Conservation (phyloP, 768 basidiomycete genomes). For the Amanita exitialis region DNA sequence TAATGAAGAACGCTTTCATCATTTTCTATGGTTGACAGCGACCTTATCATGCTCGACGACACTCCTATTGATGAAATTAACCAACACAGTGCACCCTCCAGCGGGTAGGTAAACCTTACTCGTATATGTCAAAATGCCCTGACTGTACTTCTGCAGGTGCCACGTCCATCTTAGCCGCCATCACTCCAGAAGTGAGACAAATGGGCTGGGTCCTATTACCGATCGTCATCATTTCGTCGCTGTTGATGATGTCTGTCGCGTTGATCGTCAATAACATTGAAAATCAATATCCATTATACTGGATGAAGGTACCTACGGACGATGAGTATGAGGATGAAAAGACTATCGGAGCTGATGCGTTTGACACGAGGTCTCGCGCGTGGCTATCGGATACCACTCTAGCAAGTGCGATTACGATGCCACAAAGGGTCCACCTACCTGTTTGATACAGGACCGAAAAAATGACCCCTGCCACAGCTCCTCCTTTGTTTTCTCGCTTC, state of each 20-base stretch:
- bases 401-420: background rate
- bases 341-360: background rate
- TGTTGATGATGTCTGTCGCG: constrained; percentile 32
- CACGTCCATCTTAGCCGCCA: constrained; percentile 40
- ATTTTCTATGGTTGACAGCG: constrained; percentile 40
- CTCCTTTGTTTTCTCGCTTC: background rate
- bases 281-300: constrained; percentile 38
- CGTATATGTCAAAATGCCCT: background rate
- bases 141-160: constrained; percentile 23
- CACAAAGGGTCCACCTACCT: background rate
- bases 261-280: constrained; percentile 42
- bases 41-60: constrained; percentile 32
- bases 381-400: background rate
- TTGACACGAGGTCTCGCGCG: background rate
- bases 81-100: constrained; percentile 42
- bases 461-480: background rate
- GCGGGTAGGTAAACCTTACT: constrained; percentile 24
- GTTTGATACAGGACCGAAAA: background rate
- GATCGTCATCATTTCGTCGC: constrained; percentile 37
- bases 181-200: constrained; percentile 28
- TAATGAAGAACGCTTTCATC: constrained; percentile 24
- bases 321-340: background rate
- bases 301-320: constrained; percentile 20
- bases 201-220: constrained; percentile 46
- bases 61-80: constrained; percentile 42